Conservation (phyloP, 331 rosid species). For the Rosa hybrid region DNA sequence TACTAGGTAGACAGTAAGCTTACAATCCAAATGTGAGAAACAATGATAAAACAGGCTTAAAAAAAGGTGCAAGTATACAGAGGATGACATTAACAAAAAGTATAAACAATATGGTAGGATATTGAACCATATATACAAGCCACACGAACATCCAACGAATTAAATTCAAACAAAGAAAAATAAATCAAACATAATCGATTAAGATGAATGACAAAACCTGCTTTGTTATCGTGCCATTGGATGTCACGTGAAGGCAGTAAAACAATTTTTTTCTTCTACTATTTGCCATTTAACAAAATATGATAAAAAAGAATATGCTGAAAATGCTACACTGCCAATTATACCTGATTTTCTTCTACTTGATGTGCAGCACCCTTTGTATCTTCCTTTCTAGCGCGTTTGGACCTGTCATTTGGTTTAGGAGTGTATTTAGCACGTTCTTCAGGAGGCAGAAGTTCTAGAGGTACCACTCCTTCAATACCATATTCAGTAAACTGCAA, state of each 20-base stretch:
- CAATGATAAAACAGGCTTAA: background rate
- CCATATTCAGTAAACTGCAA: slow-evolving; percentile 91
- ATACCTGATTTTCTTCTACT: slow-evolving; percentile 85
- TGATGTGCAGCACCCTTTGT: slow-evolving; percentile 61
- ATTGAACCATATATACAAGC: background rate
- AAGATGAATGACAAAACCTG: background rate
- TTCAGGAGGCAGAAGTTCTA: slow-evolving; percentile 86
- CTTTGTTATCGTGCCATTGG: background rate
- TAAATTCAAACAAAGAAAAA: background rate
- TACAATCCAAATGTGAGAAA: background rate
- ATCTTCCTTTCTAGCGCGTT: slow-evolving; percentile 87
- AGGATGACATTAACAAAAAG: background rate
- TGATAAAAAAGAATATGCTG: background rate
- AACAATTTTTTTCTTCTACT: background rate
- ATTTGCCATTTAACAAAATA: background rate
- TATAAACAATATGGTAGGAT: background rate
- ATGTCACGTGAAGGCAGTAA: background rate
- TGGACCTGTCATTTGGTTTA: slow-evolving; percentile 77
- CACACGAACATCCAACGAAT: background rate
- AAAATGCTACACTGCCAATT: background rate
- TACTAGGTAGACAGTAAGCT: background rate
- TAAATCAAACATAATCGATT: background rate
- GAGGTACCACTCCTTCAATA: slow-evolving; percentile 89
- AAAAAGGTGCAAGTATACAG: background rate
- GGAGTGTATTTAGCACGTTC: slow-evolving; percentile 79